Conservation (phyloP, 805 yeast species). For the Hanseniaspora mollemarum region DNA sequence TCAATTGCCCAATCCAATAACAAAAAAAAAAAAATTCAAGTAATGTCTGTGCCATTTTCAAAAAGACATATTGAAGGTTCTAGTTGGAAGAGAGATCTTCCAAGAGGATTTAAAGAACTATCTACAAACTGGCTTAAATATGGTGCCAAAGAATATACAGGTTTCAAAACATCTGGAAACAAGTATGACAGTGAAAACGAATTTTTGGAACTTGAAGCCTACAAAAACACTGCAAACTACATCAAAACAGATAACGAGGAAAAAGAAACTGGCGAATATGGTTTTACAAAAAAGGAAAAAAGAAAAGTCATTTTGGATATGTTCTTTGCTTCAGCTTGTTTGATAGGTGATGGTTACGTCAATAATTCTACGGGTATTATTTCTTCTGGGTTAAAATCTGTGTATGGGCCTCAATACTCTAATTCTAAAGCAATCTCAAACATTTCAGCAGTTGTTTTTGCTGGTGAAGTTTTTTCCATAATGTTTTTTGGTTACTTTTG, state of each 20-base stretch:
- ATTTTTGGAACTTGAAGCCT: background rate
- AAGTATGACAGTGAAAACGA: background rate
- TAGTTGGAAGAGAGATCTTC: slow-evolving; percentile 39
- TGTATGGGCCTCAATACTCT: slow-evolving; percentile 56
- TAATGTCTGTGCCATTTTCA: background rate
- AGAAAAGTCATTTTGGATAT: slow-evolving; percentile 5
- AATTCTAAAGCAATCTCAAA: slow-evolving; percentile 62
- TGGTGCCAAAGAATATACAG: slow-evolving; percentile 7
- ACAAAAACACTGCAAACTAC: slow-evolving; percentile 8
- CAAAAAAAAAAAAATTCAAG: too few relatives aligned
- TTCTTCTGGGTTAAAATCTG: slow-evolving; percentile 53
- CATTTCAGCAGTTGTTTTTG: slow-evolving; percentile 80
- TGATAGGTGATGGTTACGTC: slow-evolving; percentile 87
- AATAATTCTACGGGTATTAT: slow-evolving; percentile 76
- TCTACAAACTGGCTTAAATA: slow-evolving; percentile 12
- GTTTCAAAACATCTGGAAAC: background rate
- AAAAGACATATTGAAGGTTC: slow-evolving; percentile 21
- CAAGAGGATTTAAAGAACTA: slow-evolving; percentile 32
- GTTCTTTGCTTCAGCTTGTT: slow-evolving; percentile 19
- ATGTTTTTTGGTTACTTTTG: slow-evolving; percentile 68
- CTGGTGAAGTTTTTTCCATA: slow-evolving; percentile 84
- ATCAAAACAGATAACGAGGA: slow-evolving; percentile 5
- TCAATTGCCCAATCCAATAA: too few relatives aligned
- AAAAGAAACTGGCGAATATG: background rate
- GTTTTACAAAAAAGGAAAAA: slow-evolving; percentile 1